Evolutionary conservation across 495 filamentous ascomycete genomes (phyloP).

Genomic region (Neurospora cerealis): DNA sequence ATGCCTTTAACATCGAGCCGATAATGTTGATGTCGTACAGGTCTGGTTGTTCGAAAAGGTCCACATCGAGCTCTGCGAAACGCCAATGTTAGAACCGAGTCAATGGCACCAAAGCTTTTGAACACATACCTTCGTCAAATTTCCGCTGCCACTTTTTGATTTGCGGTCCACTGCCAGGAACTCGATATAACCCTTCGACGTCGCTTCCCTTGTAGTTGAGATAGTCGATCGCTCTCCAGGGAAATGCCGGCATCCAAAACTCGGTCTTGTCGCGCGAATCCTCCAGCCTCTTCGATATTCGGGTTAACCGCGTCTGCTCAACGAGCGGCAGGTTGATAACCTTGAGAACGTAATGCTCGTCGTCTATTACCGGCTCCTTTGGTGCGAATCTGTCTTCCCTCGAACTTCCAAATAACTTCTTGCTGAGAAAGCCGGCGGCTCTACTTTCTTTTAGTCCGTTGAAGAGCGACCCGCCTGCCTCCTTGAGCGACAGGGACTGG

Average conservation of each 20-base stretch:
- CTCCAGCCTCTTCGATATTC: constrained; percentile 77
- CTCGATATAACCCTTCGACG: constrained; percentile 80
- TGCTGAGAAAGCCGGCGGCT: constrained; percentile 68
- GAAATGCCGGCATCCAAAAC: constrained; percentile 93
- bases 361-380: constrained; percentile 51
- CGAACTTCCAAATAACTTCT: constrained; percentile 66
- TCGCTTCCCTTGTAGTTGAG: constrained; percentile 85
- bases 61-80: constrained; percentile 61
- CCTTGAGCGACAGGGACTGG: constrained; percentile 46
- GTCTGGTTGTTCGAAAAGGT: constrained; percentile 72
- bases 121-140: constrained; percentile 65
- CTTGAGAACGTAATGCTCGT: constrained; percentile 66
- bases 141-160: constrained; percentile 80
- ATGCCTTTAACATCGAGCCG: constrained; percentile 83
- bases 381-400: constrained; percentile 63
- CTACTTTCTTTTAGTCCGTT: constrained; percentile 64
- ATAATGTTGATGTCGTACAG: constrained; percentile 92
- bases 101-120: not conserved
- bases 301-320: constrained; percentile 73
- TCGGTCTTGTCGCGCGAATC: constrained; percentile 85
- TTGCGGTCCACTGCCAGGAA: constrained; percentile 73
- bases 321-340: constrained; percentile 73
- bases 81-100: constrained; percentile 19
- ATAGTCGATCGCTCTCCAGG: constrained; percentile 87
- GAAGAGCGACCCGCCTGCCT: constrained; percentile 58